Percentiles rank a stretch among this genome's conserved stretches.
phyloP scores from a whole-genome alignment of 352 stramenopile species.

The Phytophthora brassicae region DNA sequence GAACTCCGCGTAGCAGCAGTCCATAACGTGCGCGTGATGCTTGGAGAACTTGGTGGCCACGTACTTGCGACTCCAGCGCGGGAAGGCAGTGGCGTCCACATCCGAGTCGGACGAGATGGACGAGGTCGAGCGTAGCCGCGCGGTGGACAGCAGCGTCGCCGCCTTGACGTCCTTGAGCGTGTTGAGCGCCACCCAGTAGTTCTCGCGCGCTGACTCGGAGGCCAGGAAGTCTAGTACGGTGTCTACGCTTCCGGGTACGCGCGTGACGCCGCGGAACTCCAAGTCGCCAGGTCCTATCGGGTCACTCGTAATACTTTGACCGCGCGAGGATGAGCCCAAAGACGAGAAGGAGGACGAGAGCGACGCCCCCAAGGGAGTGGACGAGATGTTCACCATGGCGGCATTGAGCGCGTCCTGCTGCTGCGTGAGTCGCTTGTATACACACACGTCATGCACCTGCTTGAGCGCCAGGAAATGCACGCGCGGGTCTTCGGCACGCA shows the following conservation, averaged over 20 bases:
- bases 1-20: conserved; percentile 72
- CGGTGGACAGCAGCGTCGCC: conserved; percentile 47
- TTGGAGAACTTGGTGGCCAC: conserved; percentile 60
- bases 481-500: conserved; percentile 52
- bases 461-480: conserved; percentile 53
- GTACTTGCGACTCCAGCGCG: conserved; percentile 73
- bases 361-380: conserved; percentile 10
- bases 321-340: conserved; percentile 24
- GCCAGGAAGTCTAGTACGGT: conserved; percentile 59
- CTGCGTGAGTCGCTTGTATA: conserved; percentile 54
- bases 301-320: conserved; percentile 21
- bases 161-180: conserved; percentile 62
- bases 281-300: conserved; percentile 29
- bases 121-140: conserved; percentile 26
- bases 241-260: conserved; percentile 59
- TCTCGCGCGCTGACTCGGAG: conserved; percentile 57
- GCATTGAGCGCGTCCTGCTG: conserved; percentile 16
- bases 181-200: conserved; percentile 76
- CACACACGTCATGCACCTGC: conserved; percentile 63
- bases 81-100: conserved; percentile 37
- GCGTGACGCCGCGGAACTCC: conserved; percentile 72
- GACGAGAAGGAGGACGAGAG: conserved; percentile 35
- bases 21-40: conserved; percentile 49
- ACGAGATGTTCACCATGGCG: conserved; percentile 6
- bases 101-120: conserved; percentile 45